Evolutionary conservation across 352 stramenopile genomes (phyloP).

Genomic region (Phytophthora uliginosa): DNA sequence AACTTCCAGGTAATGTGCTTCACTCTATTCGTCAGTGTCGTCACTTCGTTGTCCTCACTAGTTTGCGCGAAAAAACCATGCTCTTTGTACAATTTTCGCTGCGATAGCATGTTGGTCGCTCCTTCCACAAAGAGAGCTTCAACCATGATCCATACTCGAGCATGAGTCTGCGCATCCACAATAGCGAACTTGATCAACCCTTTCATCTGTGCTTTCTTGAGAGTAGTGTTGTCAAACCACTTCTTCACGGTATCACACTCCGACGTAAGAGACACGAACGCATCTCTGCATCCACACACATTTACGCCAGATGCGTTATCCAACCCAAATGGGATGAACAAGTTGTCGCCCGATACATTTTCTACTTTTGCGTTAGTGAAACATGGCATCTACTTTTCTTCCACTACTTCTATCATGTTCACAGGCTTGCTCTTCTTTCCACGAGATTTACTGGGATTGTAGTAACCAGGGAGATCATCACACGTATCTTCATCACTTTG

Average conservation of each 20-base stretch:
- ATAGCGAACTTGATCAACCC: neutral
- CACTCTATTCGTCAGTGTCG: neutral
- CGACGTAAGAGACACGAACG: constrained; percentile 10
- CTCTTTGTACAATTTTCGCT: neutral
- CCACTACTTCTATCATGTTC: constrained; percentile 11
- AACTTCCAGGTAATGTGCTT: no score
- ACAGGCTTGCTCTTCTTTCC: constrained; percentile 11
- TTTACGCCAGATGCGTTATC: constrained; percentile 18
- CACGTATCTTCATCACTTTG: neutral
- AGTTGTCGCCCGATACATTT: neutral
- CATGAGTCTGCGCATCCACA: neutral
- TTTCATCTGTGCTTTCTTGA: neutral
- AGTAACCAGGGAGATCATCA: constrained; percentile 9
- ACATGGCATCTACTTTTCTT: neutral
- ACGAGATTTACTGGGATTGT: neutral
- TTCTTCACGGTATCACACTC: constrained; percentile 12
- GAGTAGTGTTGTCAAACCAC: constrained; percentile 8
- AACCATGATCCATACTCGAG: neutral
- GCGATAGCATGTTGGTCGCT: neutral
- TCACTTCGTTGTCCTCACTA: neutral
- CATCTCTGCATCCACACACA: constrained; percentile 16
- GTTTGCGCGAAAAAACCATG: neutral
- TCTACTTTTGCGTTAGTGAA: neutral
- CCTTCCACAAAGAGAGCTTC: neutral
- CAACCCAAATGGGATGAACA: constrained; percentile 8